phyloP scores from a whole-genome alignment of 2,329 filamentous ascomycete genomes.

The Cladosporium halotolerans region DNA sequence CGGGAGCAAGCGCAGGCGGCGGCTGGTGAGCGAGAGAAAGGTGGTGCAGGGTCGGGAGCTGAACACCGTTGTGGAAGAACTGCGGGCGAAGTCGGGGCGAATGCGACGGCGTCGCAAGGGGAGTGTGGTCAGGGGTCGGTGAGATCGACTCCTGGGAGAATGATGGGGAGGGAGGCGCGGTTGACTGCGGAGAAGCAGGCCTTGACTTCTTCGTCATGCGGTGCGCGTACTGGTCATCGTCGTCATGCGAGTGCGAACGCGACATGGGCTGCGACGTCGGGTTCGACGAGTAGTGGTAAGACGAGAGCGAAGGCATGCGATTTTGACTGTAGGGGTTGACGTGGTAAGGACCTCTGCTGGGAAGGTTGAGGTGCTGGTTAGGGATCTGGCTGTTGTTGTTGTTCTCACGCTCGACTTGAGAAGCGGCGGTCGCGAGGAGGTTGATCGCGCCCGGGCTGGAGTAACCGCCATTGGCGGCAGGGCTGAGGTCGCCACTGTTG shows the following conservation, averaged over 20 bases:
- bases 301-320: conserved; percentile 68
- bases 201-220: conserved; percentile 79
- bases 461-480: conserved; percentile 35
- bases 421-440: conserved; percentile 62
- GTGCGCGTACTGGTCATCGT: conserved; percentile 72
- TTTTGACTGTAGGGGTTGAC: conserved; percentile 49
- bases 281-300: conserved; percentile 57
- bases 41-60: conserved; percentile 79
- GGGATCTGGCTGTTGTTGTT: conserved; percentile 38
- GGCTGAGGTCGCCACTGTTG: conserved; percentile 40
- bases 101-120: conserved; percentile 91
- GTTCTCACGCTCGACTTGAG: conserved; percentile 56
- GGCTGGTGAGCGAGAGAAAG: conserved; percentile 55
- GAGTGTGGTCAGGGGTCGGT: conserved; percentile 95
- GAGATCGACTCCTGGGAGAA: conserved; percentile 95
- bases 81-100: conserved; percentile 84
- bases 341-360: conserved; percentile 27
- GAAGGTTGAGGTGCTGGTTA: conserved; percentile 32
- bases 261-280: conserved; percentile 70
- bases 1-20: conserved; percentile 59
- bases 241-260: conserved; percentile 75
- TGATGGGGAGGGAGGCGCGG: conserved; percentile 89
- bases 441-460: conserved; percentile 54
- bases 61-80: conserved; percentile 59
- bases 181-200: conserved; percentile 91